These are phyloP conservation scores for Rutstroemia sp. DNA, from an alignment of 2,329 filamentous ascomycete species.

Conservation along the genomic window DNA sequence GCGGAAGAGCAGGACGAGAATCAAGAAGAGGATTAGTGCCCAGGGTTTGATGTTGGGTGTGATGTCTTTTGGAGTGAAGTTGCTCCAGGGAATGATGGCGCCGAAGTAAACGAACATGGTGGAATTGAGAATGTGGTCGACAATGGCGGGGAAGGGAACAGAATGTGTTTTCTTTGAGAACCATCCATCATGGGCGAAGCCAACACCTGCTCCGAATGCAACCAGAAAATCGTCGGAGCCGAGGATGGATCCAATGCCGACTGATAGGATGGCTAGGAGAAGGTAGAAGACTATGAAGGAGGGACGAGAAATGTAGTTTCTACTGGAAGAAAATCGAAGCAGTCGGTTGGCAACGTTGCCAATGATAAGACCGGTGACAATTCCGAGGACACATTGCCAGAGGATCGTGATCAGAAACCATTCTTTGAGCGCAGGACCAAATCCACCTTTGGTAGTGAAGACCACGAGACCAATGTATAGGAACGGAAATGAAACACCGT, in stretches of 20 bases:
- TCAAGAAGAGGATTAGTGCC: slow-evolving; percentile 38
- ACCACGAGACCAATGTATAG: slow-evolving; percentile 43
- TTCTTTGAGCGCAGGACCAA: slow-evolving; percentile 37
- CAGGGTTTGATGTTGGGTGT: slow-evolving; percentile 34
- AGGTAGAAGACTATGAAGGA: slow-evolving; percentile 49
- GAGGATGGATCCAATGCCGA: slow-evolving; percentile 43
- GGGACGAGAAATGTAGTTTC: slow-evolving; percentile 39
- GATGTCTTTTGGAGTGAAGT: slow-evolving; percentile 33
- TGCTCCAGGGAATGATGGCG: slow-evolving; percentile 43
- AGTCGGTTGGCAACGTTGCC: slow-evolving; percentile 40
- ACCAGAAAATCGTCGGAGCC: slow-evolving; percentile 50
- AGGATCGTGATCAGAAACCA: slow-evolving; percentile 47
- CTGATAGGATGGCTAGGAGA: slow-evolving; percentile 42
- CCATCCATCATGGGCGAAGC: slow-evolving; percentile 47
- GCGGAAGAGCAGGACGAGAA: slow-evolving; percentile 43
- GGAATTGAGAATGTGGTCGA: slow-evolving; percentile 47
- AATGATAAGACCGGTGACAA: slow-evolving; percentile 39
- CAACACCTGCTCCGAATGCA: slow-evolving; percentile 46
- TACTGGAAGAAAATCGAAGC: slow-evolving; percentile 38
- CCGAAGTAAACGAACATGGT: slow-evolving; percentile 50
- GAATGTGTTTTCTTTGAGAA: slow-evolving; percentile 40
- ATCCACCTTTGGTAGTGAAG: slow-evolving; percentile 31
- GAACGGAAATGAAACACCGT: slow-evolving; percentile 49
- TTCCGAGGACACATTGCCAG: slow-evolving; percentile 46
- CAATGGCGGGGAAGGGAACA: slow-evolving; percentile 39